These are phyloP conservation scores for Lentithecium fluviatile DNA, from an alignment of 495 filamentous ascomycete species.

Conservation along the genomic window DNA sequence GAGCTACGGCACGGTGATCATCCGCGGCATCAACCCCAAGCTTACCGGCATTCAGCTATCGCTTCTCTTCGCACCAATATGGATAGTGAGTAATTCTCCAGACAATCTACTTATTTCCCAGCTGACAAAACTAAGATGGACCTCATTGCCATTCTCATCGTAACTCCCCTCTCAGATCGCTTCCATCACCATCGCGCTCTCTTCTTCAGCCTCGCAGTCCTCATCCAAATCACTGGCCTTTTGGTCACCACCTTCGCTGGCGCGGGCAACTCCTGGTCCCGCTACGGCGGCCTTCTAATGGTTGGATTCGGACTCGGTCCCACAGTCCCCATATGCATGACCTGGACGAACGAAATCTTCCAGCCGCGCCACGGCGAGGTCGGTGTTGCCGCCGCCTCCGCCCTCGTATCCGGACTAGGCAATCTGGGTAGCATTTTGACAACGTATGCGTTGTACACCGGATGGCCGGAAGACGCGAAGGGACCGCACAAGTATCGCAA, in stretches of 20 bases:
- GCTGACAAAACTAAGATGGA: conserved; percentile 60
- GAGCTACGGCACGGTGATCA: conserved; percentile 82
- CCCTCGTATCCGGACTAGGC: conserved; percentile 79
- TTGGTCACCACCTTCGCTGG: conserved; percentile 75
- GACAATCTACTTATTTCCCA: no score
- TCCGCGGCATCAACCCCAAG: conserved; percentile 68
- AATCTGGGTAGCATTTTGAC: conserved; percentile 83
- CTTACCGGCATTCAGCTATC: conserved; percentile 75
- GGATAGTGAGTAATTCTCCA: conserved; percentile 62
- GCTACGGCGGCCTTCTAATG: conserved; percentile 85
- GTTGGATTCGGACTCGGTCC: conserved; percentile 89
- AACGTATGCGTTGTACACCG: conserved; percentile 84
- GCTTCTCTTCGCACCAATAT: conserved; percentile 84
- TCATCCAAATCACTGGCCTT: conserved; percentile 79
- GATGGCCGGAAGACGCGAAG: conserved; percentile 72
- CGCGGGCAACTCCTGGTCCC: conserved; percentile 68
- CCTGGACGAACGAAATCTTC: conserved; percentile 90
- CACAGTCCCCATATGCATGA: conserved; percentile 89
- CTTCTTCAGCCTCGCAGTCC: conserved; percentile 73
- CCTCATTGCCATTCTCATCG: conserved; percentile 79
- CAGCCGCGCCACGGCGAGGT: conserved; percentile 87
- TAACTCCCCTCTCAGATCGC: conserved; percentile 81
- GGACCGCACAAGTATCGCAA: conserved; percentile 73
- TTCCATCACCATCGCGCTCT: conserved; percentile 81
- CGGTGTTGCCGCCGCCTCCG: conserved; percentile 84